A percentile compares a stretch with the other conserved stretches of the same genome.
phyloP scores from a whole-genome alignment of 2,329 filamentous ascomycete species.

The Talaromyces rugulosus region DNA sequence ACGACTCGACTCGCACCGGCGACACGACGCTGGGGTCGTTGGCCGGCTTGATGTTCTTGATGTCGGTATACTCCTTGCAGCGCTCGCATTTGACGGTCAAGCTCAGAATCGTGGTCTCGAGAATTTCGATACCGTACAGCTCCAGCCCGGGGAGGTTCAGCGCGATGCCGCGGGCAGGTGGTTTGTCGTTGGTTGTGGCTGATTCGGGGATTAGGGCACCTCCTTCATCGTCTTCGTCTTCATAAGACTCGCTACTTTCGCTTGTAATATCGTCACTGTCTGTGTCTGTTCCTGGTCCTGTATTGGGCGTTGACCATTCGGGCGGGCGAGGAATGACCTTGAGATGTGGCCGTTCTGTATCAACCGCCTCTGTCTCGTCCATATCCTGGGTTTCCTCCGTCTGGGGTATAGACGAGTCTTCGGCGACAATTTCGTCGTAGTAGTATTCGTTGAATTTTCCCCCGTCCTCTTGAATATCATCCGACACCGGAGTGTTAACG shows the following conservation, averaged over 20 bases:
- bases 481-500: constrained; percentile 44
- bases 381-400: neutral
- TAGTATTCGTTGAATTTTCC: neutral
- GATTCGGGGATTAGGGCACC: constrained; percentile 28
- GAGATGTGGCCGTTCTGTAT: constrained; percentile 59
- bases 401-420: neutral
- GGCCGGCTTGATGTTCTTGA: constrained; percentile 61
- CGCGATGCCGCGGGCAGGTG: constrained; percentile 65
- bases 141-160: constrained; percentile 75
- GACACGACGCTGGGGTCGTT: constrained; percentile 35
- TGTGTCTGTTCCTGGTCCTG: constrained; percentile 21
- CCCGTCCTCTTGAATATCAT: neutral
- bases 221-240: constrained; percentile 42
- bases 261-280: constrained; percentile 25
- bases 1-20: constrained; percentile 44
- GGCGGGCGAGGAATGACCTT: constrained; percentile 70
- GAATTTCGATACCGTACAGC: constrained; percentile 70
- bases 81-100: constrained; percentile 73
- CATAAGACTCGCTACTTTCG: constrained; percentile 26
- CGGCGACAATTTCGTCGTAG: neutral
- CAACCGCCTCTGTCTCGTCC: neutral
- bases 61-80: constrained; percentile 69
- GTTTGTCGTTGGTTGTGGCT: constrained; percentile 29
- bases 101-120: constrained; percentile 64
- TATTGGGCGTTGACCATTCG: constrained; percentile 59